phyloP scores from a whole-genome alignment of 208 protist genomes.

The Trypanosoma cruzi region DNA sequence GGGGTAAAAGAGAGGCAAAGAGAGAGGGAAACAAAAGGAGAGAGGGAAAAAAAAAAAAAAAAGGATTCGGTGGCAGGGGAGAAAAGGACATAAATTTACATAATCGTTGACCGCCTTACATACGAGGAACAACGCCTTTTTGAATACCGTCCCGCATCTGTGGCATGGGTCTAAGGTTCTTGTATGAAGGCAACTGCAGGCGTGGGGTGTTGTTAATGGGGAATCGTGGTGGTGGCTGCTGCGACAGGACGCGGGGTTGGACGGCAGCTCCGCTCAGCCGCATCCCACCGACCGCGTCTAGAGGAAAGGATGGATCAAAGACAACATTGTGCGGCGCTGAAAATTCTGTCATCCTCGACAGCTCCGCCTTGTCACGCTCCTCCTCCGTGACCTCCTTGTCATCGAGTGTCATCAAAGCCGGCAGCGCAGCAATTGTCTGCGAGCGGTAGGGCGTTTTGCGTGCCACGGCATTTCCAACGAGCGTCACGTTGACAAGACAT shows the following conservation, averaged over 20 bases:
- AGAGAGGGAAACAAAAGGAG: conserved; percentile 16
- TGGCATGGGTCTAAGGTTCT: conserved; percentile 7
- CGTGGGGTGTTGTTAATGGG: conserved; percentile 11
- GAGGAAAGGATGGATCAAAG: conserved; percentile 51
- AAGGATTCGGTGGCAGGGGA: too few species aligned
- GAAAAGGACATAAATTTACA: not conserved
- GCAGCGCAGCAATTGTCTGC: conserved; percentile 43
- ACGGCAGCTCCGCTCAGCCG: conserved; percentile 10
- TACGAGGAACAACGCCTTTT: conserved; percentile 12
- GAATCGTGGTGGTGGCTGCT: conserved; percentile 9
- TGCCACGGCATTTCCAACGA: conserved; percentile 75
- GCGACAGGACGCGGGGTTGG: not conserved
- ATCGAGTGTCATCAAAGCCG: conserved; percentile 56
- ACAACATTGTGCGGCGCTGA: conserved; percentile 69
- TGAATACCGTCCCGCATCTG: conserved; percentile 7
- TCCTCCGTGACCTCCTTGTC: conserved; percentile 57
- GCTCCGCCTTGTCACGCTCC: conserved; percentile 74
- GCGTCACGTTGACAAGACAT: conserved; percentile 36
- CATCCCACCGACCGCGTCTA: conserved; percentile 25
- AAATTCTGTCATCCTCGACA: conserved; percentile 40
- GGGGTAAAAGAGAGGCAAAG: not conserved
- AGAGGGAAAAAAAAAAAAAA: conserved; percentile 26
- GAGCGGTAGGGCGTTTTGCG: conserved; percentile 82
- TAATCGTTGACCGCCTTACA: conserved; percentile 14
- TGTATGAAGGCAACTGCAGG: conserved; percentile 27